These are phyloP conservation scores for Pleurotus tuoliensis DNA, from an alignment of 768 basidiomycete species.

Conservation along the genomic window DNA sequence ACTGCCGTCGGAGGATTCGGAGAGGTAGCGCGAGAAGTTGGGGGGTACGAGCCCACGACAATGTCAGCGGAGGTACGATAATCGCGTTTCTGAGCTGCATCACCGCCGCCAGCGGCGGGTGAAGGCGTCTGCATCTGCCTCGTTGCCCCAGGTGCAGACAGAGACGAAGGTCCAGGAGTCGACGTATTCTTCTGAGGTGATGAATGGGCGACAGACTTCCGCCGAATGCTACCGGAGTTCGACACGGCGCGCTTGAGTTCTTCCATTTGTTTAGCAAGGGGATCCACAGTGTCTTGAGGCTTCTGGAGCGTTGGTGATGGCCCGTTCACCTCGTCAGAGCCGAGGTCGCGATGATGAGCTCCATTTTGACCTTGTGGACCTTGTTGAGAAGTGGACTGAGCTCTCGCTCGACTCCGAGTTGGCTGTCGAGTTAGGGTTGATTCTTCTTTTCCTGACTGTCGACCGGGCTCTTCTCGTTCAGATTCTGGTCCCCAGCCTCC, in stretches of 20 bases:
- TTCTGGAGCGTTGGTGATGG: slow-evolving; percentile 26
- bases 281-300: slow-evolving; percentile 40
- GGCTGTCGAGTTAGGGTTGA: slow-evolving; percentile 23
- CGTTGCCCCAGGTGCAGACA: slow-evolving; percentile 28
- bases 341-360: background rate
- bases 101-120: slow-evolving; percentile 16
- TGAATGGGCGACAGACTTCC: slow-evolving; percentile 29
- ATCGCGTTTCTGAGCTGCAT: slow-evolving; percentile 41
- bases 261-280: slow-evolving; percentile 63
- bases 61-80: slow-evolving; percentile 74
- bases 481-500: slow-evolving; percentile 32
- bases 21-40: slow-evolving; percentile 62
- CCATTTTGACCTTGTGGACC: slow-evolving; percentile 21
- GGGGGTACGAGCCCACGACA: slow-evolving; percentile 75
- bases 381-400: background rate
- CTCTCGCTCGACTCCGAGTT: background rate
- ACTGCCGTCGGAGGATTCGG: slow-evolving; percentile 72
- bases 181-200: slow-evolving; percentile 20
- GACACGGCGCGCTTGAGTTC: slow-evolving; percentile 47
- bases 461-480: slow-evolving; percentile 22
- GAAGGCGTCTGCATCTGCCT: slow-evolving; percentile 12
- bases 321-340: slow-evolving; percentile 20
- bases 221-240: slow-evolving; percentile 43
- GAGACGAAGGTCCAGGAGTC: slow-evolving; percentile 19
- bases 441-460: slow-evolving; percentile 25